Evolutionary conservation across 805 yeast genomes (phyloP).

Genomic region (Sugiyamaella mastotermitis): DNA sequence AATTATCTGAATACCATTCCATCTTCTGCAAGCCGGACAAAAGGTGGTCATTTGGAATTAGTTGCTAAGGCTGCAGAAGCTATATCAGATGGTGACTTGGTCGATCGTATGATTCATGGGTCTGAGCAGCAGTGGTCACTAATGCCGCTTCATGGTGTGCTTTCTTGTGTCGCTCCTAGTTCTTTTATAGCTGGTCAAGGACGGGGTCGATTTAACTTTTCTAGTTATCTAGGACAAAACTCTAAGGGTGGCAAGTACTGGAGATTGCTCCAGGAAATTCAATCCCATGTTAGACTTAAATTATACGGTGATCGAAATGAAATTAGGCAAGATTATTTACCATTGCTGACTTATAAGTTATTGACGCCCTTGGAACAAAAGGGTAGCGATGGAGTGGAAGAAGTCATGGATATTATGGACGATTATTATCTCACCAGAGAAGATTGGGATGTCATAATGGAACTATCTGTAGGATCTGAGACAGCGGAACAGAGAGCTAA

Average conservation of each 20-base stretch:
- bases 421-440: conserved; percentile 79
- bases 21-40: conserved; percentile 26
- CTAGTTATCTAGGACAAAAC: conserved; percentile 85
- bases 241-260: conserved; percentile 75
- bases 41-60: conserved; percentile 45
- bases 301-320: conserved; percentile 73
- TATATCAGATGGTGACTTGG: conserved; percentile 77
- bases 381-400: conserved; percentile 59
- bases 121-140: conserved; percentile 93
- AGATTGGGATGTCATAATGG: conserved; percentile 87
- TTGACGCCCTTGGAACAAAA: conserved; percentile 49
- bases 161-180: conserved; percentile 80
- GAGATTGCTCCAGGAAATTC: conserved; percentile 78
- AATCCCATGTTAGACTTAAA: conserved; percentile 76
- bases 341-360: conserved; percentile 53
- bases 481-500: conserved; percentile 44
- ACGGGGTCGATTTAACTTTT: conserved; percentile 66
- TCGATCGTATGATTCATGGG: conserved; percentile 77
- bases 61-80: conserved; percentile 79
- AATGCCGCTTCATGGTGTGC: conserved; percentile 82
- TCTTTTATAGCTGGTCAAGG: conserved; percentile 67
- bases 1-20: conserved; percentile 70
- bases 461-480: conserved; percentile 64
- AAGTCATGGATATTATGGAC: conserved; percentile 71
- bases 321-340: conserved; percentile 69